These are phyloP conservation scores for Chlorokybus atmophyticus DNA, from an alignment of 139 green algal genomes.

Conservation along the genomic window DNA sequence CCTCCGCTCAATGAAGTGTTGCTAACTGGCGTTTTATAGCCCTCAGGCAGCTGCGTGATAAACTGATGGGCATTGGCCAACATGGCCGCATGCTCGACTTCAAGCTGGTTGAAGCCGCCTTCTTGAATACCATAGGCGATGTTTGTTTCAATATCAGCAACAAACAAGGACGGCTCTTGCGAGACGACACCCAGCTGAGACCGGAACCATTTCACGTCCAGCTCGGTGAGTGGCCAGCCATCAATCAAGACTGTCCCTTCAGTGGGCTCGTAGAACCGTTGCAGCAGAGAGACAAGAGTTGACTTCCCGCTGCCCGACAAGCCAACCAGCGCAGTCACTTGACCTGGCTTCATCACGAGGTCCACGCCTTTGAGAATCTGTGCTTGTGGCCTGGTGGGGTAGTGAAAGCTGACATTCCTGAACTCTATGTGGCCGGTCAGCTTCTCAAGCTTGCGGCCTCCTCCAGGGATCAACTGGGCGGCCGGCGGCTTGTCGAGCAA, in stretches of 20 bases:
- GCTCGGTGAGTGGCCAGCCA: constrained; percentile 45
- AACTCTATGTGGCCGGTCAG: constrained; percentile 45
- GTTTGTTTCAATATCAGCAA: constrained; percentile 30
- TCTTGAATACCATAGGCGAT: constrained; percentile 22
- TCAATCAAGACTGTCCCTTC: constrained; percentile 51
- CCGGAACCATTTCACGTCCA: constrained; percentile 65
- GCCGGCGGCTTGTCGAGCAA: constrained; percentile 32
- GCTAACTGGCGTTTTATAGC: constrained; percentile 66
- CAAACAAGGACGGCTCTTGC: constrained; percentile 74
- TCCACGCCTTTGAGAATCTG: constrained; percentile 37
- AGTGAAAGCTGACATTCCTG: constrained; percentile 36
- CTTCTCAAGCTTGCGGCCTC: constrained; percentile 8
- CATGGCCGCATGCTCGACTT: constrained; percentile 44
- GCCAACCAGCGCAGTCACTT: constrained; percentile 65
- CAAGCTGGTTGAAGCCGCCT: constrained; percentile 25
- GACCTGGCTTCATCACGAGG: constrained; percentile 42
- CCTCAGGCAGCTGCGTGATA: constrained; percentile 40
- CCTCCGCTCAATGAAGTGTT: constrained; percentile 50
- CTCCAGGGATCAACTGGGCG: constrained; percentile 35
- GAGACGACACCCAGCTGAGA: constrained; percentile 57
- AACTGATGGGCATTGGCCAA: constrained; percentile 67
- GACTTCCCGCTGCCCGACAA: constrained; percentile 80
- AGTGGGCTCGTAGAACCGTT: constrained; percentile 62
- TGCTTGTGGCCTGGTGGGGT: not conserved
- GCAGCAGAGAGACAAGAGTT: constrained; percentile 69